phyloP scores from a whole-genome alignment of 108 stramenopile species.

The Pseudonitzschia delicatissima region DNA sequence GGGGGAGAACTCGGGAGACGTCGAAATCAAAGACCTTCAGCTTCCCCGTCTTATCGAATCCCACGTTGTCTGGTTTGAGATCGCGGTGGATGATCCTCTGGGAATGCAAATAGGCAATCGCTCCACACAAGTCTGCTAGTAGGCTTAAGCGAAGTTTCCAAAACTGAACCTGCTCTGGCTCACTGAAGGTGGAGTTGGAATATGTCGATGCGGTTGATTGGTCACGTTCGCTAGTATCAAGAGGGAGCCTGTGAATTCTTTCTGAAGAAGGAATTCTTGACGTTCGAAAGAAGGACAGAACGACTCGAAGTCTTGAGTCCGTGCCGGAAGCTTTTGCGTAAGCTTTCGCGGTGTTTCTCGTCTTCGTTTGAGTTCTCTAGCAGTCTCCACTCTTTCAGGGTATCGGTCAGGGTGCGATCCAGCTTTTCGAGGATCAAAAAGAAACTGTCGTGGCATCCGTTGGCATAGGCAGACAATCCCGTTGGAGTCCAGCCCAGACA shows the following conservation, averaged over 20 bases:
- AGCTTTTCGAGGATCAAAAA: constrained; percentile 51
- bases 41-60: constrained; percentile 41
- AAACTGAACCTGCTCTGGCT: background rate
- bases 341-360: too few relatives aligned
- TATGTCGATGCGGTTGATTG: background rate
- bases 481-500: background rate
- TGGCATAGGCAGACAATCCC: constrained; percentile 1
- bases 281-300: background rate
- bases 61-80: constrained; percentile 70
- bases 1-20: constrained; percentile 21
- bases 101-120: constrained; percentile 44
- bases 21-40: constrained; percentile 54
- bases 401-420: constrained; percentile 36
- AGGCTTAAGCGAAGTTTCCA: background rate
- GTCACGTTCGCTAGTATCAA: background rate
- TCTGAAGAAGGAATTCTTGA: background rate
- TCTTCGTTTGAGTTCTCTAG: background rate
- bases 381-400: constrained; percentile 29
- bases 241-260: background rate
- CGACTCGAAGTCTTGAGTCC: background rate
- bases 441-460: constrained; percentile 8
- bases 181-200: background rate
- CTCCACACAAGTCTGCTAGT: constrained; percentile 4
- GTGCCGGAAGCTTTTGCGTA: background rate
- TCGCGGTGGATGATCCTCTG: constrained; percentile 47